Evolutionary conservation across 176 grass and related monocot species (phyloP), one percentile per base, ranked within the genome.

Genomic region (Pontederia paniculata): DNA sequence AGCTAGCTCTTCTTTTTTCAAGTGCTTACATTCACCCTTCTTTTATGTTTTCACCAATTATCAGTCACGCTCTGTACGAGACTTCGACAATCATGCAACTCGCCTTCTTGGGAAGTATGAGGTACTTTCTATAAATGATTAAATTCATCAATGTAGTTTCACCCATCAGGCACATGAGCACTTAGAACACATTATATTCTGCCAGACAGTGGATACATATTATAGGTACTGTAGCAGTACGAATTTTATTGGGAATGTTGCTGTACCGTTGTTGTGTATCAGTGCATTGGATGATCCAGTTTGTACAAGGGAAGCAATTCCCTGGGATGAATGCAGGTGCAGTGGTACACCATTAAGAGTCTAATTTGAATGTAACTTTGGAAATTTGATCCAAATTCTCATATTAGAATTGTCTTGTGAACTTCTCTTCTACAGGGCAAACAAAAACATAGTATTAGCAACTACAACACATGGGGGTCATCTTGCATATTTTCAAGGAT

Each of bases 321-420:
- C 93, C 58, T 98, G 80, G 83, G 93, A 98, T 56, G 87, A 98
- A 60, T 98, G 93, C 87, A 91, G 87, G 93, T 98, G 62, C 31
- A 5, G 28, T 37, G 28, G 28, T 37, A 57, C 28, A 37, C 11
- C 67, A 55, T 47, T 7, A 55, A 52, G 37, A 23, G 46, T 63
- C 20, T 63, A 9, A 9, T 10, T 21, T n/a, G 1, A 48, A 12
- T 15, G 9, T 37, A 5, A 37, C 28, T 37, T 11, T 21, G 7
- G 22, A 12, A 11, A 20, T 16, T 18, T 19, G 5, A 60, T 60
- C 42, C 37, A 42, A 9, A 42, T 12, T 6, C n/a, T 43, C 12
- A 56, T 22, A 46, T 66, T 45, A 62, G 18, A 23, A 49, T 53
- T 55, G 45, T 20, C 69, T 74, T 22, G 41, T 45, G 48, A 75